Base-by-base conservation (phyloP, 805 yeast species). In the Naumovozyma baii region DNA sequence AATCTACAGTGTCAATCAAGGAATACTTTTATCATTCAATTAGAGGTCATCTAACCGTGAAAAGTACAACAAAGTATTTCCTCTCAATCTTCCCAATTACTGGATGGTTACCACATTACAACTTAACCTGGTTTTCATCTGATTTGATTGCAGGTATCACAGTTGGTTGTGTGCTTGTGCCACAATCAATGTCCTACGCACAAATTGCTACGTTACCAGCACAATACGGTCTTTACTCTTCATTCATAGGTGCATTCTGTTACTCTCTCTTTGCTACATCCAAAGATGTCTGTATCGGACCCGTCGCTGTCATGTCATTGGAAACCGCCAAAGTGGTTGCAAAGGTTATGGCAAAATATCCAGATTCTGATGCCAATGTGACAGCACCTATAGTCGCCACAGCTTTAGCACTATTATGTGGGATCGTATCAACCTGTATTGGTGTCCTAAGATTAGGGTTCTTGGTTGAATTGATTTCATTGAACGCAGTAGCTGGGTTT, bases 171-270 rank as follows among this genome's bases (percentile, higher is more conserved):
- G 96, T 88, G 15, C 71, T 87, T 48, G 95, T 88, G 22, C 96
- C 96, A 3, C 96, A 88, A 62, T 79, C 92, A 3, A 88, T 88
- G 96, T 87, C 96, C 0, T 88, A 88, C 57, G 96, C 96, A 7
- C 78, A 74, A 55, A 66, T 88, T 45, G 96, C 96, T 4, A 78
- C 83, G 4, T 70, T 88, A 44, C 69, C 78, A 4, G 77, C 95
- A 4, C 81, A 87, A 59, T 88, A 79, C 52, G 96, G 96, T 37
- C 72, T 88, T 35, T 88, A 88, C 63, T 84, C 96, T 12, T 83
- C 94, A 0, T 88, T 88, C 54, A 80, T 88, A 35, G 96, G 96
- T 56, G 94, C 87, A 10, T 73, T 86, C 54, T 75, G 83, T 38
- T 88, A 88, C 61, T 81, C 94, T 37, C 73, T 88, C 52, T 88